phyloP scores from a whole-genome alignment of 495 filamentous ascomycete species.

The Hypoxylon subgilvum region DNA sequence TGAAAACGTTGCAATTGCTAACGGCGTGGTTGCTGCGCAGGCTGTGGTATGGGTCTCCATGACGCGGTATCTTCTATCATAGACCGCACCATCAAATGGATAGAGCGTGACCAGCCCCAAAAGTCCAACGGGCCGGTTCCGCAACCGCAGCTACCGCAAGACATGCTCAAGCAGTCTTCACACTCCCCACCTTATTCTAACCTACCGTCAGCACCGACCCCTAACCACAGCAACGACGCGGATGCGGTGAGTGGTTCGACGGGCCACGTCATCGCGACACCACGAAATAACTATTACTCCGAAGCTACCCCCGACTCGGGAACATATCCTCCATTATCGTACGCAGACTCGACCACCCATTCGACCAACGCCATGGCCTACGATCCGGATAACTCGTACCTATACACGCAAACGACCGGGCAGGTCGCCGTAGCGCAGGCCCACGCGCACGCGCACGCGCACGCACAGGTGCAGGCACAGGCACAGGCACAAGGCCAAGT shows the following conservation, averaged over 20 bases:
- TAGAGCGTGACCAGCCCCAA: slow-evolving; percentile 49
- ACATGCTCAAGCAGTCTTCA: slow-evolving; percentile 37
- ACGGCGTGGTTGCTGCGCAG: slow-evolving; percentile 14
- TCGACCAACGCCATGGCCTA: slow-evolving; percentile 32
- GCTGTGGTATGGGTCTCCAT: slow-evolving; percentile 48
- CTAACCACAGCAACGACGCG: slow-evolving; percentile 24
- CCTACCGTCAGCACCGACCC: slow-evolving; percentile 21
- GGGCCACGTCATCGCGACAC: slow-evolving; percentile 35
- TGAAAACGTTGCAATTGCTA: neutral
- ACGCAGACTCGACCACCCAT: slow-evolving; percentile 31
- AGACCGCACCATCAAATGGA: slow-evolving; percentile 51
- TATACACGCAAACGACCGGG: slow-evolving; percentile 37
- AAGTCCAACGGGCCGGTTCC: slow-evolving; percentile 35
- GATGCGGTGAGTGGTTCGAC: slow-evolving; percentile 32
- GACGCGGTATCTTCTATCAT: slow-evolving; percentile 48
- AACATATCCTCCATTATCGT: slow-evolving; percentile 33
- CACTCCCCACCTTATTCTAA: slow-evolving; percentile 39
- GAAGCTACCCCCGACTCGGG: slow-evolving; percentile 29
- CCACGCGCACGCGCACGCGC: slow-evolving; percentile 32
- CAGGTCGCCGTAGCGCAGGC: slow-evolving; percentile 29
- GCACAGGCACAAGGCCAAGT: slow-evolving; percentile 38
- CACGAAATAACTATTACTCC: slow-evolving; percentile 34
- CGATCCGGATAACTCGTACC: slow-evolving; percentile 30
- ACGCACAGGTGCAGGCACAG: slow-evolving; percentile 21
- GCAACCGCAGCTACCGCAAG: slow-evolving; percentile 33